Evolutionary conservation across 2,329 filamentous ascomycete species (phyloP), one percentile per base, ranked within the genome.

Genomic region (Pseudocercospora vitis): DNA sequence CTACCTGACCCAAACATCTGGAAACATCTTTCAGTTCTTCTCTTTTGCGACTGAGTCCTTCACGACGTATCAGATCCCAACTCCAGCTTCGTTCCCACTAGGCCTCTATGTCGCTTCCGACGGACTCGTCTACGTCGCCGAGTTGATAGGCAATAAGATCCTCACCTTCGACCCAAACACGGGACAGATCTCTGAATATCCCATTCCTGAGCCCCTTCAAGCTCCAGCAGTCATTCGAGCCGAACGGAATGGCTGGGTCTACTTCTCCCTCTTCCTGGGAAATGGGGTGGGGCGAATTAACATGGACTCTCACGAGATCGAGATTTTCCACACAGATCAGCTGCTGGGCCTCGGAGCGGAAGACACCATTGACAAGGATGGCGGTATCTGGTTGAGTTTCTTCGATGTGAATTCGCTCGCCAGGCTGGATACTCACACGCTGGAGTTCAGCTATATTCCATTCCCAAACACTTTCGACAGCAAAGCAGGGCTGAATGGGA

Each of bases 1-100:
- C 14, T 65, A 56, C 28, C 44, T 61, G 12, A 63, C 60, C 1
- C 57, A 62, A 19, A 65, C 60, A 1, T 60, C 58, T 3, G 60
- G 56, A 11, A 63, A 64, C 26, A 52, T 53, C 6, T 56, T 63
- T 35, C 45, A 50, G 2, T 60, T 49, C 35, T 63, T 60, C 48
- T 46, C 49, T 26, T 64, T 58, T 48, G 31, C 37, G 7, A 53
- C 33, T 14, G 52, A 63, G 19, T 47, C 35, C 6, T 64, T 63
- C 48, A 55, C 44, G 2, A 56, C 56, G 5, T 58, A 57, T 44
- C 44, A 47, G 2, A 53, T 63, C 8, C 60, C 60, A 8, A 63
- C 62, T 7, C 55, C 56, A 7, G 39, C 57, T 11, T 37, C 60
- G 1, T 31, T 60, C 2, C 62, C 60, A 4, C 55, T 63, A 5